These are phyloP conservation scores for Glycine tomentella DNA, from an alignment of 306 rosid species.

Conservation along the genomic window DNA sequence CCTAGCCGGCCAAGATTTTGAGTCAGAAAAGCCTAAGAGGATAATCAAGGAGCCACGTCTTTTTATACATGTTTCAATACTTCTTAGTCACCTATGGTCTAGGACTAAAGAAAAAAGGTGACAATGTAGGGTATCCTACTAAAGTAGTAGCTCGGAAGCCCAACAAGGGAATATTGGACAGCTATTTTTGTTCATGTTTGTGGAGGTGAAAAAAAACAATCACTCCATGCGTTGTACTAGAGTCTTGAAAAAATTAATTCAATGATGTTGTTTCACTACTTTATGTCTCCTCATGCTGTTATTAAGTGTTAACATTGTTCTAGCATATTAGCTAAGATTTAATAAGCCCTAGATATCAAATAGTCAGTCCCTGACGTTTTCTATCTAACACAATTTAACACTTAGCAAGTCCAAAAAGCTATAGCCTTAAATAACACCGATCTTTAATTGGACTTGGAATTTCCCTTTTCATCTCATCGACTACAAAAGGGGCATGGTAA, in stretches of 20 bases:
- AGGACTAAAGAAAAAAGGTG: slow-evolving; percentile 50
- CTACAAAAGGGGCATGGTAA: slow-evolving; percentile 6
- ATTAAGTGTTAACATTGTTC: slow-evolving; percentile 35
- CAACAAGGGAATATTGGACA: slow-evolving; percentile 47
- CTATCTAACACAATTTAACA: slow-evolving; percentile 37
- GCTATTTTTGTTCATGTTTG: slow-evolving; percentile 47
- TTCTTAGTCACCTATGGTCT: slow-evolving; percentile 40
- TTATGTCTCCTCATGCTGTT: slow-evolving; percentile 32
- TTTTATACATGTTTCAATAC: slow-evolving; percentile 49
- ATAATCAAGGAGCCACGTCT: slow-evolving; percentile 29
- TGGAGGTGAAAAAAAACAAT: slow-evolving; percentile 16
- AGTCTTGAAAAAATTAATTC: slow-evolving; percentile 17
- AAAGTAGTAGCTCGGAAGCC: slow-evolving; percentile 50
- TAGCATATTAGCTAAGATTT: slow-evolving; percentile 23
- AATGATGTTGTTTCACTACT: neutral
- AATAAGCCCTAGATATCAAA: slow-evolving; percentile 43
- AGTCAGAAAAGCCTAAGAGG: slow-evolving; percentile 29
- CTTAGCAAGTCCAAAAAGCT: slow-evolving; percentile 19
- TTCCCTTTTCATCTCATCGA: slow-evolving; percentile 25
- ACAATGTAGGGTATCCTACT: slow-evolving; percentile 52
- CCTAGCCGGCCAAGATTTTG: slow-evolving; percentile 15
- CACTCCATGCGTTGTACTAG: slow-evolving; percentile 35
- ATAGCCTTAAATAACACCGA: slow-evolving; percentile 38
- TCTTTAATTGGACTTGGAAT: slow-evolving; percentile 42
- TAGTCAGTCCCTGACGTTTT: slow-evolving; percentile 42